Conservation (phyloP, 306 rosid genomes). For the Hippophae rhamnoides region DNA sequence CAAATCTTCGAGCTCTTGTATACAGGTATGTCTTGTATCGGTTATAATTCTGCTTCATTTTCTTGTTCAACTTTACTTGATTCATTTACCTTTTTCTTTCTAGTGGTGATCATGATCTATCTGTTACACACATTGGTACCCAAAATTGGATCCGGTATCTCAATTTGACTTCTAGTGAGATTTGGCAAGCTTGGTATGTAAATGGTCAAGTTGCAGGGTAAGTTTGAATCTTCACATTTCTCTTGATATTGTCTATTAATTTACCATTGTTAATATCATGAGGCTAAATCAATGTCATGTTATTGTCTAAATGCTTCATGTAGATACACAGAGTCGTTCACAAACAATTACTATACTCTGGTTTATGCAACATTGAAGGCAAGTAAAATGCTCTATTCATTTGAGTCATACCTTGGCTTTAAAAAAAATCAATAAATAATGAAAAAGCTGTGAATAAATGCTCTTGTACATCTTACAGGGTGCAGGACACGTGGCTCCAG, state of each 20-base stretch:
- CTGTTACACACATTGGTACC: conserved; percentile 22
- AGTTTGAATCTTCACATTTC: not conserved
- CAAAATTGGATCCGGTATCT: conserved; percentile 18
- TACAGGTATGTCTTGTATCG: conserved; percentile 18
- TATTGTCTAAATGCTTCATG: not conserved
- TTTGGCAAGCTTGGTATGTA: conserved; percentile 24
- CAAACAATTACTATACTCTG: conserved; percentile 7
- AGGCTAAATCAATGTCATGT: not conserved
- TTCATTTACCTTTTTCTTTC: not conserved
- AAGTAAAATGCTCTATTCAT: not conserved
- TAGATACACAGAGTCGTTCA: conserved; percentile 20
- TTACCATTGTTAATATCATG: not conserved
- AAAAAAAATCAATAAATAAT: no score
- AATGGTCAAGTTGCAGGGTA: conserved; percentile 31
- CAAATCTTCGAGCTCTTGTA: conserved; percentile 20
- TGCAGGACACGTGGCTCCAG: conserved; percentile 25
- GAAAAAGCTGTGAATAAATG: no score
- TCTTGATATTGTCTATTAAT: not conserved
- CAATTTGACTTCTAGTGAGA: conserved; percentile 7
- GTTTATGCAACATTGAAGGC: conserved; percentile 17
- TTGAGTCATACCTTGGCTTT: not conserved
- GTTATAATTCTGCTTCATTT: no score
- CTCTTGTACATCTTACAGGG: conserved; percentile 4
- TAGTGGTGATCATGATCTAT: conserved; percentile 25
- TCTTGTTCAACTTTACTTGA: not conserved